Evolutionary conservation across 1,284 basidiomycete genomes (phyloP).

Genomic region (Ustilago shanxiensis): DNA sequence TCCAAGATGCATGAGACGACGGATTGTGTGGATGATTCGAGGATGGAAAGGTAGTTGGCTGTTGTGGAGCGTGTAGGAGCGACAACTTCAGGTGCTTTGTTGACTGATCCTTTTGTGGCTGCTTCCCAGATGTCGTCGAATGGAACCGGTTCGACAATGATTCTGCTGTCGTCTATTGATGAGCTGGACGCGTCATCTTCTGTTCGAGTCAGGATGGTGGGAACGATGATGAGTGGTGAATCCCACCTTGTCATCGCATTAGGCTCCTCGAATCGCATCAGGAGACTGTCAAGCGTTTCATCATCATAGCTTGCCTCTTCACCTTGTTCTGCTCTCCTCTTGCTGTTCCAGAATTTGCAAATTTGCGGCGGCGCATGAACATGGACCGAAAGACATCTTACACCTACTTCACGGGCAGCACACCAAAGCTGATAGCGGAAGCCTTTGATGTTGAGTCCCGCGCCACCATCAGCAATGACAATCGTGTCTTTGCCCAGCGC

Average conservation of each 20-base stretch:
- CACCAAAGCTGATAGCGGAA: constrained; percentile 98
- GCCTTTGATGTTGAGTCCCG: constrained; percentile 93
- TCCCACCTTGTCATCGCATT: constrained; percentile 98
- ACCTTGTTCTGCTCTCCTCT: constrained; percentile 71
- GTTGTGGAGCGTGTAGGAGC: constrained; percentile 72
- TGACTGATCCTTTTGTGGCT: constrained; percentile 81
- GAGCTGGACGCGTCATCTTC: neutral
- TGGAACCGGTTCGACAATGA: constrained; percentile 74
- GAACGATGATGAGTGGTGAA: constrained; percentile 87
- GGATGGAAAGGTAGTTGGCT: constrained; percentile 70
- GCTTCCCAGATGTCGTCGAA: constrained; percentile 83
- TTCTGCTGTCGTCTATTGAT: constrained; percentile 76
- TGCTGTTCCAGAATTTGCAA: constrained; percentile 77
- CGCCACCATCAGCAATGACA: constrained; percentile 82
- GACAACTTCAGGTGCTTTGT: constrained; percentile 87
- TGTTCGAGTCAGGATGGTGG: constrained; percentile 57
- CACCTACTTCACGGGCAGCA: constrained; percentile 86
- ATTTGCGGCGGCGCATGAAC: constrained; percentile 78
- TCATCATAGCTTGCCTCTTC: constrained; percentile 75
- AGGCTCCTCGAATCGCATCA: constrained; percentile 92
- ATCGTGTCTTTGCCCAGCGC: constrained; percentile 80
- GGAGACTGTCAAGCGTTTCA: constrained; percentile 89
- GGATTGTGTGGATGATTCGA: constrained; percentile 66
- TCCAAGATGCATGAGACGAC: constrained; percentile 59
- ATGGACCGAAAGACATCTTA: constrained; percentile 82